Conservation (phyloP, 2,329 filamentous ascomycete species). For the Paramyrothecium roridum region DNA sequence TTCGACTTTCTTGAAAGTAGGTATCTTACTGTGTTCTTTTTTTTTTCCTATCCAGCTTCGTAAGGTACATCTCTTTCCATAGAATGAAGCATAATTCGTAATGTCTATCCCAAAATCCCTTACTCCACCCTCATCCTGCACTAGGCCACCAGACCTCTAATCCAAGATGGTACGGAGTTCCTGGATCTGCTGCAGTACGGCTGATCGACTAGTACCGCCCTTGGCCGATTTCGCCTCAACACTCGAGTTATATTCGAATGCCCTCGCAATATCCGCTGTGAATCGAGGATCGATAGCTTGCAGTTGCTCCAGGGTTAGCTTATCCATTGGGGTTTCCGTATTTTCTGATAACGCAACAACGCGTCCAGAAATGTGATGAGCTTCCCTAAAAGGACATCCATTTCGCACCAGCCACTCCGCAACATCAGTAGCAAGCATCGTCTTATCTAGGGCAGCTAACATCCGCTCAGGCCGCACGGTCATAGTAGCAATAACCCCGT, state of each 20-base stretch:
- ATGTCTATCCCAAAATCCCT: constrained; percentile 21
- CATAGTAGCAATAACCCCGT: constrained; percentile 67
- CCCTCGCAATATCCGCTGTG: constrained; percentile 60
- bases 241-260: constrained; percentile 68
- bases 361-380: constrained; percentile 72
- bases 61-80: constrained; percentile 16
- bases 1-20: constrained; percentile 8
- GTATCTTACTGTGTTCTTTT: constrained; percentile 1
- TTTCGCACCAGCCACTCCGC: constrained; percentile 61
- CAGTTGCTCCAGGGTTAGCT: constrained; percentile 63
- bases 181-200: constrained; percentile 59
- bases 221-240: constrained; percentile 67
- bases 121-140: constrained; percentile 14
- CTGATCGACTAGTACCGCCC: constrained; percentile 68
- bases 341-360: constrained; percentile 70
- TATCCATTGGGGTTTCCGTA: constrained; percentile 62
- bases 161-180: constrained; percentile 30
- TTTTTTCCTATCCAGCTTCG: constrained; percentile 4
- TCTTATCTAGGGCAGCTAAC: constrained; percentile 65
- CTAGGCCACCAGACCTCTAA: constrained; percentile 11
- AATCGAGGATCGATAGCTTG: constrained; percentile 65
- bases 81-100: constrained; percentile 20
- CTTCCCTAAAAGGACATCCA: constrained; percentile 72
- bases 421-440: constrained; percentile 70
- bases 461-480: constrained; percentile 67